A percentile compares a stretch with the other conserved stretches of the same genome.
Conservation (phyloP, 2,329 filamentous ascomycete genomes). For the Neopestalotiopsis clavispora region DNA sequence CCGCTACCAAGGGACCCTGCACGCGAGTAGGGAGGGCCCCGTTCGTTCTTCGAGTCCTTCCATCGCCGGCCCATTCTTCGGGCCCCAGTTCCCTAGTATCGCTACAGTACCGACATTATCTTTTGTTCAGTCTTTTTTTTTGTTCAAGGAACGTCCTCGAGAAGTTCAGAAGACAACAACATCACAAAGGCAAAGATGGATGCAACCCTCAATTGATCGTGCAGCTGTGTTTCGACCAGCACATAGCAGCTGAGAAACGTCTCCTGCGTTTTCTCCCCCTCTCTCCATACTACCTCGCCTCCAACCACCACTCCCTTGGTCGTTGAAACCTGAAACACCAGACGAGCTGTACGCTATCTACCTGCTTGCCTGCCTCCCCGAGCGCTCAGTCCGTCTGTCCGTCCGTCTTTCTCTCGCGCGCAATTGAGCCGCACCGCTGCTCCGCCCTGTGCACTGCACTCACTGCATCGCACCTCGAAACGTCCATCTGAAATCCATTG, state of each 20-base stretch:
- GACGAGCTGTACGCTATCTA: slow-evolving; percentile 11
- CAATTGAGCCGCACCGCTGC: not conserved
- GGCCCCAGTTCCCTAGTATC: slow-evolving; percentile 1
- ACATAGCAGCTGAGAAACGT: slow-evolving; percentile 5
- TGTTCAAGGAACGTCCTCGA: not conserved
- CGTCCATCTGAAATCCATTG: not conserved
- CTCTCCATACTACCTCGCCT: not conserved
- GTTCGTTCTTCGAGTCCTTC: not conserved
- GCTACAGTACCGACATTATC: not conserved
- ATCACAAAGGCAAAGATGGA: not conserved
- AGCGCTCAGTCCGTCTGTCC: not conserved
- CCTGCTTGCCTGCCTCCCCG: not conserved
- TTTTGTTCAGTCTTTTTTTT: not conserved
- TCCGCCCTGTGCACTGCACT: not conserved
- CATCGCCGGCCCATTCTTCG: slow-evolving; percentile 11
- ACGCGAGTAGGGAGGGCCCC: not conserved
- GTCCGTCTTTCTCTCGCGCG: not conserved
- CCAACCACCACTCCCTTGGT: slow-evolving; percentile 13
- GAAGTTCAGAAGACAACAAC: not conserved
- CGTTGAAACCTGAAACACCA: slow-evolving; percentile 18
- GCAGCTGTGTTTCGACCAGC: slow-evolving; percentile 5
- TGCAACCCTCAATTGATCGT: slow-evolving; percentile 5
- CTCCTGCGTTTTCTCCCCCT: not conserved
- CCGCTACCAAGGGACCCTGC: not conserved
- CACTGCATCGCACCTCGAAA: slow-evolving; percentile 5